A percentile compares a stretch with the other conserved stretches of the same genome.
Conservation (phyloP, 2,329 filamentous ascomycete species). For the Fusarium hostae region DNA sequence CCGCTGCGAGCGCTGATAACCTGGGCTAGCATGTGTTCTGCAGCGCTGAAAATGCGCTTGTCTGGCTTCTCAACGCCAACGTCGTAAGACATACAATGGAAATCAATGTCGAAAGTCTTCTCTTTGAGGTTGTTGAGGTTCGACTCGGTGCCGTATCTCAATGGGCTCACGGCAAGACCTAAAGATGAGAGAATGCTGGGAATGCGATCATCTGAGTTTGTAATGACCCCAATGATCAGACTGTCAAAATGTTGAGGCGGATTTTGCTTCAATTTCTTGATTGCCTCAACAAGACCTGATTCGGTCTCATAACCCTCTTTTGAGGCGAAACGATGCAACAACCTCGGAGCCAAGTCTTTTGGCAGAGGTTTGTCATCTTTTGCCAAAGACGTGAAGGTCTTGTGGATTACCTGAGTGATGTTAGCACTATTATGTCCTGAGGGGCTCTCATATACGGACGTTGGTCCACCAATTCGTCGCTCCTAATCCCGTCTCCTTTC, state of each 20-base stretch:
- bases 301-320: conserved; percentile 29
- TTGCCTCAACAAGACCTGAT: neutral
- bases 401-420: conserved; percentile 24
- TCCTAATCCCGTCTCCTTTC: conserved; percentile 30
- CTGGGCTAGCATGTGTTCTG: conserved; percentile 53
- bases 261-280: conserved; percentile 1
- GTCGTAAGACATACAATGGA: conserved; percentile 66
- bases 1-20: conserved; percentile 14
- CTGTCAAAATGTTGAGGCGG: neutral
- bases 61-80: conserved; percentile 70
- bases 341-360: conserved; percentile 22
- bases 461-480: conserved; percentile 41
- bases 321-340: conserved; percentile 26
- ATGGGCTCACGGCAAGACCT: conserved; percentile 24
- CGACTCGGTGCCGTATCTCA: conserved; percentile 6
- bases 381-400: conserved; percentile 27
- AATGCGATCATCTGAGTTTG: conserved; percentile 38
- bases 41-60: conserved; percentile 64
- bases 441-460: neutral
- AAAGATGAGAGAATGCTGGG: conserved; percentile 34
- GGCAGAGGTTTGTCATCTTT: conserved; percentile 6
- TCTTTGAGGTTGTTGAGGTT: neutral
- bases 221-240: conserved; percentile 33
- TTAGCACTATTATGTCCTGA: neutral
- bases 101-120: conserved; percentile 19